Conservation (phyloP, 768 basidiomycete genomes). For the Suillus occidentalis region DNA sequence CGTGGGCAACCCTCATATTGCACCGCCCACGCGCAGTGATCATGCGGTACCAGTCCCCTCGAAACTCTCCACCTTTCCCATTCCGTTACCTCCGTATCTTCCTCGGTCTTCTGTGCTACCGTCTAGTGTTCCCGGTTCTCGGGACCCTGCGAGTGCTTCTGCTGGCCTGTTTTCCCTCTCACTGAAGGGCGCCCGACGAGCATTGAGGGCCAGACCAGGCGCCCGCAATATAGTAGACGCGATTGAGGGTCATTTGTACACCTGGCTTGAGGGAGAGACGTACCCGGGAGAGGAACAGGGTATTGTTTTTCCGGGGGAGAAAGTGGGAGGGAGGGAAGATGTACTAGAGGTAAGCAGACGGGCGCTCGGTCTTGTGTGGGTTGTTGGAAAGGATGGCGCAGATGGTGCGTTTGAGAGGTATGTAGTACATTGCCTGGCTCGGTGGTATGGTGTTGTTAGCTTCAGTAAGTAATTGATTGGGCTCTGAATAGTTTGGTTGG, state of each 20-base stretch:
- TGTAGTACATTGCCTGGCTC: constrained; percentile 79
- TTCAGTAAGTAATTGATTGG: constrained; percentile 56
- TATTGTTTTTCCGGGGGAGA: constrained; percentile 39
- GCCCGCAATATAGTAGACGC: constrained; percentile 65
- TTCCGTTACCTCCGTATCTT: constrained; percentile 71
- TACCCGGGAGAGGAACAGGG: constrained; percentile 51
- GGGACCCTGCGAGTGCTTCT: constrained; percentile 56
- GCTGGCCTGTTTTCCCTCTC: constrained; percentile 78
- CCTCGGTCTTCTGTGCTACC: constrained; percentile 60
- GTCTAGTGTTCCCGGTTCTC: constrained; percentile 36
- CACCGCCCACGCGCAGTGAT: constrained; percentile 60
- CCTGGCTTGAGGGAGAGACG: constrained; percentile 66
- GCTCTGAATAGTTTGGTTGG: neutral
- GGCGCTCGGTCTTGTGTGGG: constrained; percentile 71
- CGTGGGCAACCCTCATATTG: constrained; percentile 69
- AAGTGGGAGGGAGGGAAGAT: constrained; percentile 50
- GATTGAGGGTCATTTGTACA: constrained; percentile 60
- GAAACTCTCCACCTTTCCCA: constrained; percentile 64
- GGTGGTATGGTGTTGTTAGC: constrained; percentile 77
- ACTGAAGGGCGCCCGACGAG: constrained; percentile 70
- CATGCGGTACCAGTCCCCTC: constrained; percentile 44
- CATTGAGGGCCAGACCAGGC: constrained; percentile 52
- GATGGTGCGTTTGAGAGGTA: constrained; percentile 78
- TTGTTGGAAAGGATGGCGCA: constrained; percentile 32
- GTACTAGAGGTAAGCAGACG: constrained; percentile 69